Conservation (phyloP, 495 filamentous ascomycete species). For the Clavariopsis aquatica region DNA sequence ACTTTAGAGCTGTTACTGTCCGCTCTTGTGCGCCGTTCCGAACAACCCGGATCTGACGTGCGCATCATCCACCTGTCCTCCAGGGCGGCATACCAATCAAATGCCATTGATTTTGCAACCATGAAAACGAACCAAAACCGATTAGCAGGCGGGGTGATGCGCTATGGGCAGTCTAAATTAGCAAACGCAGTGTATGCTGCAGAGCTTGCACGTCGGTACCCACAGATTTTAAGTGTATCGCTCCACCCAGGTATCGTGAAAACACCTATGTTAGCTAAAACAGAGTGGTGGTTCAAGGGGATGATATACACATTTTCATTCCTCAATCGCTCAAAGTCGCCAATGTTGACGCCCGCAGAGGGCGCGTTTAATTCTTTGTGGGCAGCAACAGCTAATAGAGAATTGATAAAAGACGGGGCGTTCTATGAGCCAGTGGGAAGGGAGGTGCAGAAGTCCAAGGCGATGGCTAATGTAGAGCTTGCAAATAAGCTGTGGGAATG, state of each 20-base stretch:
- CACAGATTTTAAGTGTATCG: background rate
- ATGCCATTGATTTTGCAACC: background rate
- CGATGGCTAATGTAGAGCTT: background rate
- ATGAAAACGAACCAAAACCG: background rate
- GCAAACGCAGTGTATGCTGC: background rate
- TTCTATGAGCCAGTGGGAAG: background rate
- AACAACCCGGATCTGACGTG: slow-evolving; percentile 41
- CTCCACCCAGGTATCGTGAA: background rate
- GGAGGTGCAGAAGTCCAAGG: background rate
- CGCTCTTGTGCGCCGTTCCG: slow-evolving; percentile 26
- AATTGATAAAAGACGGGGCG: background rate
- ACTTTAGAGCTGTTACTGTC: slow-evolving; percentile 37
- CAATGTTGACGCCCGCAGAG: background rate
- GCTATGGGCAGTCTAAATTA: background rate
- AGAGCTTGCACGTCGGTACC: background rate
- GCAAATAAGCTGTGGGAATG: background rate
- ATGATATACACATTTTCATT: background rate
- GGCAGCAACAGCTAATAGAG: background rate
- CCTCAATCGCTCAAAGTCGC: background rate
- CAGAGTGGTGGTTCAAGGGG: background rate
- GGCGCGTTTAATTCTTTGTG: background rate
- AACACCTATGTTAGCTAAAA: background rate
- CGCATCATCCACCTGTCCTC: slow-evolving; percentile 46
- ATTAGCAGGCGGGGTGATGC: background rate
- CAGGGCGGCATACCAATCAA: background rate